Percentiles rank a stretch among this genome's conserved stretches.
Conservation (phyloP, 257 asterid genomes). For the Hygrophila difformis region DNA sequence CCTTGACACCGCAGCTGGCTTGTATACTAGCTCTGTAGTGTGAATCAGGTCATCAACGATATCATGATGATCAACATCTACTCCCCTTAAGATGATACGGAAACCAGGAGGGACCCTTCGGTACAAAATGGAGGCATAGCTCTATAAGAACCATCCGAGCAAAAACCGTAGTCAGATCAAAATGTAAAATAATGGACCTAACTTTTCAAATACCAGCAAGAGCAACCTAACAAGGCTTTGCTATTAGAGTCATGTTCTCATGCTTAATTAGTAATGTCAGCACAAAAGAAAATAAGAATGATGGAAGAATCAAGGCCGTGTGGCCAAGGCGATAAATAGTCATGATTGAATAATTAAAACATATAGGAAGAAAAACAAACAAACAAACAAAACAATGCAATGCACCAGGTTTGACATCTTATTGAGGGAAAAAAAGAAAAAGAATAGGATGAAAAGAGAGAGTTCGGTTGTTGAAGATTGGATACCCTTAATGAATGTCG, state of each 20-base stretch:
- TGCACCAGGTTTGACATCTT: no score
- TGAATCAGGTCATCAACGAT: slow-evolving; percentile 40
- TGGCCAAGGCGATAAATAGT: no score
- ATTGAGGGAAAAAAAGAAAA: background rate
- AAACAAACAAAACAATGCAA: no score
- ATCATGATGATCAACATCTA: slow-evolving; percentile 51
- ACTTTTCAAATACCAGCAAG: background rate
- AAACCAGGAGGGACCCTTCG: slow-evolving; percentile 43
- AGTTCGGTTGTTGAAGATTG: background rate
- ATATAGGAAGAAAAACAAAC: no score
- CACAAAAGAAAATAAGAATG: no score
- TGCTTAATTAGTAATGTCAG: no score
- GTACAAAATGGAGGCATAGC: slow-evolving; percentile 70
- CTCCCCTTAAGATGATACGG: slow-evolving; percentile 51
- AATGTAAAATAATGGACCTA: background rate
- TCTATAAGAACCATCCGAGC: slow-evolving; percentile 27
- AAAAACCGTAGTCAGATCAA: slow-evolving; percentile 5
- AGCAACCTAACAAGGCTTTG: no score
- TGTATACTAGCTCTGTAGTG: slow-evolving; percentile 24
- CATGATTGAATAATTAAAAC: no score
- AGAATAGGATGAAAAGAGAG: background rate
- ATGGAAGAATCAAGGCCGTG: no score
- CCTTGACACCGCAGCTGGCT: slow-evolving; percentile 33
- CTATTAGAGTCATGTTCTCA: no score
- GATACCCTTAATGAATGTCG: slow-evolving; percentile 73